A percentile compares a stretch with the other conserved stretches of the same genome.
These are phyloP conservation scores for Hamamelis virginiana DNA, from an alignment of 164 flowering plant species.

Conservation along the genomic window DNA sequence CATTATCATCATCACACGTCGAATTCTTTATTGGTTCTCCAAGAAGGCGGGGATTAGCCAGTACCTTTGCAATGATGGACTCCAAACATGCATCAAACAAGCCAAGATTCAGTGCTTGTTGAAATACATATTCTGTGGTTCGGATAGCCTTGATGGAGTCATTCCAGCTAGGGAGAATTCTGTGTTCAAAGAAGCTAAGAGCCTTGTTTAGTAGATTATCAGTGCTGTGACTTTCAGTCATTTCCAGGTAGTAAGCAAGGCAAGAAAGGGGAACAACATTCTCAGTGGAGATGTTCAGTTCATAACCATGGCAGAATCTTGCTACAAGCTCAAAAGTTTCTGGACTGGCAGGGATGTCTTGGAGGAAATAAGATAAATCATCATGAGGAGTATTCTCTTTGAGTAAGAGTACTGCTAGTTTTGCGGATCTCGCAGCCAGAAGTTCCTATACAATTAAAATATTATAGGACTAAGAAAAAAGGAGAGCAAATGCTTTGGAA, in stretches of 20 bases:
- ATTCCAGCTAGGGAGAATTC: slow-evolving; percentile 60
- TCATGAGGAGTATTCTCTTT: slow-evolving; percentile 34
- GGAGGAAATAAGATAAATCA: slow-evolving; percentile 28
- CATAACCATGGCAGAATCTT: slow-evolving; percentile 66
- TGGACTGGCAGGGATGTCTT: slow-evolving; percentile 42
- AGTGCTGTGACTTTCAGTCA: slow-evolving; percentile 58
- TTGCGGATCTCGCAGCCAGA: slow-evolving; percentile 53
- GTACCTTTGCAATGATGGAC: slow-evolving; percentile 46
- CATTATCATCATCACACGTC: slow-evolving; percentile 9
- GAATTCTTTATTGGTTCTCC: slow-evolving; percentile 47
- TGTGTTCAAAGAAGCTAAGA: slow-evolving; percentile 36
- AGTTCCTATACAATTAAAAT: slow-evolving; percentile 32
- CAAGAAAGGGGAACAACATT: slow-evolving; percentile 57
- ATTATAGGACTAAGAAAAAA: no score
- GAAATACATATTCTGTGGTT: slow-evolving; percentile 26
- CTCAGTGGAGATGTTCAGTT: slow-evolving; percentile 39
- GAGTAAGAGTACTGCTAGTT: slow-evolving; percentile 36
- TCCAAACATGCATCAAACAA: slow-evolving; percentile 45
- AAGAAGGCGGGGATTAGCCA: slow-evolving; percentile 50
- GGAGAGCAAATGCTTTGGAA: no score
- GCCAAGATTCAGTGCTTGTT: slow-evolving; percentile 36
- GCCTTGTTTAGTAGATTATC: slow-evolving; percentile 47
- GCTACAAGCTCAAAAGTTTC: slow-evolving; percentile 52
- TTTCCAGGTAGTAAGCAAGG: slow-evolving; percentile 54
- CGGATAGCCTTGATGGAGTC: slow-evolving; percentile 51